phyloP scores from a whole-genome alignment of 164 flowering plant species.

The Platanus orientalis region DNA sequence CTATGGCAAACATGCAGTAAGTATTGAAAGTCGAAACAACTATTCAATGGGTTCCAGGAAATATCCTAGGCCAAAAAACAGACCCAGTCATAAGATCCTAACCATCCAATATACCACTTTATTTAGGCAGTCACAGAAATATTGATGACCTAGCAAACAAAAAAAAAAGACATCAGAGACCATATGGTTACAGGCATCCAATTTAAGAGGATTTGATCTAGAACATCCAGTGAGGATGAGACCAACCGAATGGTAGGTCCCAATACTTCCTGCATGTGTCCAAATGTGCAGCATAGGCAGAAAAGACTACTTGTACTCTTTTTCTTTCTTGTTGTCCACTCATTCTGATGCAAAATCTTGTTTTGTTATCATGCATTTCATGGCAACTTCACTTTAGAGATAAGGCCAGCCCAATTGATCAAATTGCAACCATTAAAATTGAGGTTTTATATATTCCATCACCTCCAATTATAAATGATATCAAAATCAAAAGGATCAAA shows the following conservation, averaged over 20 bases:
- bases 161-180: background rate
- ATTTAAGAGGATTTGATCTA: background rate
- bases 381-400: background rate
- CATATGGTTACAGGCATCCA: background rate
- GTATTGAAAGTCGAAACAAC: no score
- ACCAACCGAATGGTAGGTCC: background rate
- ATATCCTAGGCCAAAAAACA: no score
- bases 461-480: background rate
- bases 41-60: no score
- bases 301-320: background rate
- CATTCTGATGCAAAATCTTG: background rate
- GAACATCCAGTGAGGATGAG: background rate
- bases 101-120: no score
- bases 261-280: background rate
- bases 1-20: background rate
- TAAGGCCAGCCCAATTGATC: background rate
- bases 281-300: slow-evolving; percentile 6
- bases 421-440: background rate
- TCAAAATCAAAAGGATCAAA: background rate
- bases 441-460: no score
- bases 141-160: no score
- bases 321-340: background rate
- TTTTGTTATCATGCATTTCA: background rate
- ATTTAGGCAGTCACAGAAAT: no score
- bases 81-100: no score